Evolutionary conservation across 2,329 filamentous ascomycete genomes (phyloP), one percentile per base, ranked within the genome.

Genomic region (Sporothrix pallida): DNA sequence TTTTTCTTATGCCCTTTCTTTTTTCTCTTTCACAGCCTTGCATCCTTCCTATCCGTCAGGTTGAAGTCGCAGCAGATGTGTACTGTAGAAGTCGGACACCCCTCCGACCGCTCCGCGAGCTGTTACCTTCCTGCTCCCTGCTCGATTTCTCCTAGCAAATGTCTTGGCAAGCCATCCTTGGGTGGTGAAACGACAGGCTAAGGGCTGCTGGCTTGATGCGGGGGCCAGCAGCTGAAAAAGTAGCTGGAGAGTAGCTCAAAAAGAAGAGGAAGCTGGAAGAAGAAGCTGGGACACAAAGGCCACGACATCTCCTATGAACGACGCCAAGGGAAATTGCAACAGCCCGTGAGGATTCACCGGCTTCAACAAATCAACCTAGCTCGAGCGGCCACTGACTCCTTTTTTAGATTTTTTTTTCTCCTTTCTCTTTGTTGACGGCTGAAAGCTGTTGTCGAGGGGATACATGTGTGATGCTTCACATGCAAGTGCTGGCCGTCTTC

Each of bases 151-250:
- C 67, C 54, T 69, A 26, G 67, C 67, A 69, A 3, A 15, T 52
- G 48, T 69, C 67, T 54, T 54, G 67, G 67, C 67, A 69, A 42
- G 67, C 67, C 26, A 37, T 37, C 9, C 46, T 52, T n/a, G 26
- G 9, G 46, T 37, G 23, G 20, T 52, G 46, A 68, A 68, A 52
- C 46, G 65, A 37, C 42, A 15, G 42, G 63, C 44, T 15, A 26
- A 67, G 10, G 42, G 7, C 46, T 52, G 9, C 5, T 26, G 2
- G 9, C 13, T 12, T 12, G 17, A 46, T 65, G 62, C n/a, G 17
- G 42, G 60, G 37, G 7, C 17, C 60, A 13, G 37, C 15, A 46
- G 23, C 31, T n/a, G 17, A 63, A 20, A 13, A 46, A 5, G 17
- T 20, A n/a, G 6, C 10, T 60, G 23, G 20, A 10, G 17, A 26